Conservation (phyloP, 768 basidiomycete genomes). For the Rhizopogon vesiculosus region DNA sequence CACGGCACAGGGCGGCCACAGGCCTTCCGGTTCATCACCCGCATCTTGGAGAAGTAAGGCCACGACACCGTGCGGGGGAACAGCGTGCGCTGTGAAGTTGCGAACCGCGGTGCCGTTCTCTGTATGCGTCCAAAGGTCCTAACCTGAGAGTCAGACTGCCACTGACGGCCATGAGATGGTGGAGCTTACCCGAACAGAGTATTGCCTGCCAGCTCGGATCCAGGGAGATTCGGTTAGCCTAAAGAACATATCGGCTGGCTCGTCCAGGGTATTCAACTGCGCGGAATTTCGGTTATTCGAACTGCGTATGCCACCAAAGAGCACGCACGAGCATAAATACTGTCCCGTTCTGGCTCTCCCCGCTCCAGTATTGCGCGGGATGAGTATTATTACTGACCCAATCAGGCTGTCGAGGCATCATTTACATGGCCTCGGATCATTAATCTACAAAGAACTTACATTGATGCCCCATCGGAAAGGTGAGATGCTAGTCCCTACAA, state of each 20-base stretch:
- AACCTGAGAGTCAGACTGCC: neutral
- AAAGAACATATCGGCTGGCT: slow-evolving; percentile 55
- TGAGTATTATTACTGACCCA: slow-evolving; percentile 38
- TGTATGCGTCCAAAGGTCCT: slow-evolving; percentile 75
- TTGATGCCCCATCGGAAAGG: slow-evolving; percentile 70
- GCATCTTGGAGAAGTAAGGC: slow-evolving; percentile 62
- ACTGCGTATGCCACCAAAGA: neutral
- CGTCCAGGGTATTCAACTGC: slow-evolving; percentile 56
- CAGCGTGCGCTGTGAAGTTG: slow-evolving; percentile 46
- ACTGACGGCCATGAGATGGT: neutral
- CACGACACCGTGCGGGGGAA: slow-evolving; percentile 67
- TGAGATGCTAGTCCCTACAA: slow-evolving; percentile 53
- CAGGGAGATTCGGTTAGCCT: slow-evolving; percentile 66
- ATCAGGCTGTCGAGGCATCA: slow-evolving; percentile 24
- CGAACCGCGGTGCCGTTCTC: slow-evolving; percentile 63
- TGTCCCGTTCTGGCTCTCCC: slow-evolving; percentile 58
- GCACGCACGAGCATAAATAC: slow-evolving; percentile 59
- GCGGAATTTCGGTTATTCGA: neutral
- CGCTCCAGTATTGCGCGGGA: slow-evolving; percentile 73
- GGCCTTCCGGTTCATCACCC: slow-evolving; percentile 59
- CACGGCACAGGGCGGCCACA: slow-evolving; percentile 52
- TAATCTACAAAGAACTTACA: slow-evolving; percentile 30
- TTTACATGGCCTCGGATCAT: neutral
- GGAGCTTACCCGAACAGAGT: slow-evolving; percentile 54
- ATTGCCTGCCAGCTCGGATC: slow-evolving; percentile 63